Evolutionary conservation across 83 land plant species (phyloP), one percentile per base, ranked within the genome.

Genomic region (Picea mariana): DNA sequence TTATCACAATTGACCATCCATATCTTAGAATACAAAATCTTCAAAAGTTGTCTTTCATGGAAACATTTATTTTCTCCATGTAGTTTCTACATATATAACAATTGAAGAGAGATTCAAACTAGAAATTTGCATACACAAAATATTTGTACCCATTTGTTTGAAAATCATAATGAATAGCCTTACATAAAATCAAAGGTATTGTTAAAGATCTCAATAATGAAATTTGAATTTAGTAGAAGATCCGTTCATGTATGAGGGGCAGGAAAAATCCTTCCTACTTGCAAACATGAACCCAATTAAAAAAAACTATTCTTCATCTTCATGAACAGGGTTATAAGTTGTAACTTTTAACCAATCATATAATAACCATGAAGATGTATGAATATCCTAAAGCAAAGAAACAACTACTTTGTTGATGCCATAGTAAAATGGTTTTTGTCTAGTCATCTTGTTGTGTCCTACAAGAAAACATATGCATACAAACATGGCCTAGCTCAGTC

Each of bases 191-290:
- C 0, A 3, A 71, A 38, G 12, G 18, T 21, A 12, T 18, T 38
- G n/a, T 42, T 38, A 44, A 38, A 71, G 42, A 34, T 71, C 20
- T 71, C 75, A 71, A 2, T 34, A 71, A 40, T 3, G 49, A 38
- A 38, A 12, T 44, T 71, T 38, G 47, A 71, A 18, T 71, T 13
- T 17, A 9, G 75, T 71, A 18, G 47, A 69, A 38, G 47, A 69
- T 69, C 17, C 47, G 17, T 24, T 17, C 8, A 20, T 34, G 75
- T 69, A 38, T 15, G 12, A 73, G 13, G 58, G 58, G 38, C 77
- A 73, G 47, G 55, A 16, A 42, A 73, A 73, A 73, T 6, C 18
- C 77, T 73, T 44, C 20, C 77, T 21, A 18, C 47, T 73, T 73
- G 16, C 77, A 73, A 73, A 47, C 58, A 47, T 11, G 24, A 73